Evolutionary conservation across 352 stramenopile species (phyloP), one percentile per base, ranked within the genome.

Genomic region (Globisporangium lucens): DNA sequence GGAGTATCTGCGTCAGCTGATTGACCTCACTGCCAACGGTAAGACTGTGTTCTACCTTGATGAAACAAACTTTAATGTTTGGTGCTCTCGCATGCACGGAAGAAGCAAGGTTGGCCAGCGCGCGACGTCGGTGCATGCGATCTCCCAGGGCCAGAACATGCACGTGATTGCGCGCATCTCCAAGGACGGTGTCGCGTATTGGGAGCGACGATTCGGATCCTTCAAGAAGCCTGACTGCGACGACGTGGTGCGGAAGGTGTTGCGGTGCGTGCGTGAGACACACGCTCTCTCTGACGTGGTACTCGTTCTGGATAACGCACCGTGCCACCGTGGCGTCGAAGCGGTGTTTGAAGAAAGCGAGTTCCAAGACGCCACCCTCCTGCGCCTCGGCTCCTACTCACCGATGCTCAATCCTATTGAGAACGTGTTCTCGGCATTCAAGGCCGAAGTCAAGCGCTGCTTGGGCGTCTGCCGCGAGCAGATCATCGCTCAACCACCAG

Each of bases 31-130:
- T 52, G 43, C 43, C 15, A 2, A 27, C 43, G 15, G 43, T 15
- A 4, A 52, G 22, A 15, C n/a, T 52, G 43, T 52, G 15, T 52
- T 52, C 22, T 52, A 52, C 22, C 43, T 52, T 7, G 43, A 52
- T 52, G 43, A 27, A 52, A 52, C 17, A 12, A 52, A 52, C 43
- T 52, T 52, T 52, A 52, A 52, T 52, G 43, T 52, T 52, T 52
- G 43, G 43, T 52, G 43, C 43, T 52, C 15, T 52, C 43, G 43
- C 22, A 1, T 9, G 43, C 9, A 52, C 43, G 17, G 43, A 8
- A 52, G 43, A 52, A 52, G 43, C 43, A 52, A 52, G 17, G 22
- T 52, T 52, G 43, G 15, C 13, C 43, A 52, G 43, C 43, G 43
- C 22, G 43, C 43, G 43, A 15, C 17, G 43, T 27, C 17, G 0